Evolutionary conservation across 2,329 filamentous ascomycete genomes (phyloP).

Genomic region (Paramyrothecium sp.): DNA sequence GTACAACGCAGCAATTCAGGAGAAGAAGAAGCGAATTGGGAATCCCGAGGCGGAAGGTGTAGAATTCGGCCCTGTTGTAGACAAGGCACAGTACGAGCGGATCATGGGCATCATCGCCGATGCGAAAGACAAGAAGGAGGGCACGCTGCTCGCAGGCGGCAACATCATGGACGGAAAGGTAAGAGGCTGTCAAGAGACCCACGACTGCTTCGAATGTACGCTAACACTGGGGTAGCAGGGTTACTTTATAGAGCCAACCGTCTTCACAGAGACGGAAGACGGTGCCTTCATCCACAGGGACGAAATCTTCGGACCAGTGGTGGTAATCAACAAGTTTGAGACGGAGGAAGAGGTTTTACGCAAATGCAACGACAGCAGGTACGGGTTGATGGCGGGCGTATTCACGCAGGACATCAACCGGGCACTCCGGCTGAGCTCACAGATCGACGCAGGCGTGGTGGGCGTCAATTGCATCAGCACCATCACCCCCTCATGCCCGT

Average conservation of each 20-base stretch:
- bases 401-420: conserved; percentile 64
- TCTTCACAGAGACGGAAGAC: conserved; percentile 17
- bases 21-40: conserved; percentile 34
- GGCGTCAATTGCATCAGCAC: conserved; percentile 58
- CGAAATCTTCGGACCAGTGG: conserved; percentile 50
- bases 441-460: conserved; percentile 67
- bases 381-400: conserved; percentile 41
- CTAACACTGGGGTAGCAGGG: conserved; percentile 3
- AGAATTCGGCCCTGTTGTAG: conserved; percentile 44
- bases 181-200: no score
- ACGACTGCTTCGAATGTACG: no score
- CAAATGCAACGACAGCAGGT: no score
- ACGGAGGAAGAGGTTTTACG: no score
- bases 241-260: conserved; percentile 23
- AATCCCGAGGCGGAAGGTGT: conserved; percentile 29
- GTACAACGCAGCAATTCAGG: conserved; percentile 47
- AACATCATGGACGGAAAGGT: conserved; percentile 19
- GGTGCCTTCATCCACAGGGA: background rate
- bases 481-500: conserved; percentile 38
- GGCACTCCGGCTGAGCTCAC: conserved; percentile 52
- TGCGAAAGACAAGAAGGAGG: conserved; percentile 27
- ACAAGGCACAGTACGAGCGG: conserved; percentile 46
- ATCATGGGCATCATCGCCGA: conserved; percentile 42
- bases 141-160: conserved; percentile 5
- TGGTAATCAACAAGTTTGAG: conserved; percentile 44